Conservation (phyloP, 2,329 filamentous ascomycete species). For the Alternaria ventricosa region DNA sequence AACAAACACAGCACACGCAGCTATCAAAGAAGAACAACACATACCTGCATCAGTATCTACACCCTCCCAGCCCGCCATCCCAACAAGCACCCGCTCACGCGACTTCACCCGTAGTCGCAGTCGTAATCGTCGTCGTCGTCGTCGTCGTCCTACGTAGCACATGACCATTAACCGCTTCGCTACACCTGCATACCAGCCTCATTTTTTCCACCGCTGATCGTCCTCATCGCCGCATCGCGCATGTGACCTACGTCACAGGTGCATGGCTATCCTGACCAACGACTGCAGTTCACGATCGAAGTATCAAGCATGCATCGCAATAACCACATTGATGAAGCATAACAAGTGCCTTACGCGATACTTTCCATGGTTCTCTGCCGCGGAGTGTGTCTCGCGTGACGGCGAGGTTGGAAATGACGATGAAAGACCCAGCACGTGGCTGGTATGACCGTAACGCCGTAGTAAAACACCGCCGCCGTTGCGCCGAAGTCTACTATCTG, state of each 20-base stretch:
- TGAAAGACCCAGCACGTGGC: background rate
- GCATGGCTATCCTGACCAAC: background rate
- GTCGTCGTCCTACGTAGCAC: background rate
- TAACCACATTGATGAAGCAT: background rate
- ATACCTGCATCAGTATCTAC: background rate
- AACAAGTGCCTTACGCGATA: background rate
- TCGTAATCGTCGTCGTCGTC: background rate
- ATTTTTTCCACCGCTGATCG: slow-evolving; percentile 1
- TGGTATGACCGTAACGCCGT: too few species aligned
- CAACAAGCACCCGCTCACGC: background rate
- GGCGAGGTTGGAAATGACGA: background rate
- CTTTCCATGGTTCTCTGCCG: background rate
- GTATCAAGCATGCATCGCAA: background rate
- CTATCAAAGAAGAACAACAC: background rate
- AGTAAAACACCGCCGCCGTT: background rate
- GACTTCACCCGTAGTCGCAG: background rate
- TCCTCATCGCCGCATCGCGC: background rate
- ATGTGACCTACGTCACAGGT: background rate
- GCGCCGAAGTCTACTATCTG: background rate
- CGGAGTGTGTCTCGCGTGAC: background rate
- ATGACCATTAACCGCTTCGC: slow-evolving; percentile 3
- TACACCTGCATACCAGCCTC: slow-evolving; percentile 9
- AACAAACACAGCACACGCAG: too few species aligned
- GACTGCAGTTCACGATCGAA: background rate
- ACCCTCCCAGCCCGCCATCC: background rate